phyloP scores from a whole-genome alignment of 257 asterid species.

The Misopates orontium region DNA sequence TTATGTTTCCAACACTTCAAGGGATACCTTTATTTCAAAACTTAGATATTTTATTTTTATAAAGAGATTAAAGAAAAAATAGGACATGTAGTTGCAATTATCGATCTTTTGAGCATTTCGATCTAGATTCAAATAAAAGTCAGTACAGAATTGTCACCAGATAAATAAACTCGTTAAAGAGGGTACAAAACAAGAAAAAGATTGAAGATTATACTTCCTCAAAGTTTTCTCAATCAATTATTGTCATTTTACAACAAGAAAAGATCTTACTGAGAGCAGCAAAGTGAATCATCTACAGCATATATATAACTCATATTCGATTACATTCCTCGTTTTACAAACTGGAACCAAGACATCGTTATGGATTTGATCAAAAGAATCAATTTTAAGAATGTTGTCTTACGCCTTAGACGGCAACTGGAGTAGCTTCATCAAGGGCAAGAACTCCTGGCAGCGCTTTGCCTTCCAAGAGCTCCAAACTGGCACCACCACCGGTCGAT shows the following conservation, averaged over 20 bases:
- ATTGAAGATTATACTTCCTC: conserved; percentile 11
- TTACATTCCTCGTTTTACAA: conserved; percentile 40
- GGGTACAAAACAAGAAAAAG: neutral
- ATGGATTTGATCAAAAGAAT: conserved; percentile 26
- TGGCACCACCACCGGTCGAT: conserved; percentile 95
- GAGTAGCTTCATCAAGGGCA: conserved; percentile 78
- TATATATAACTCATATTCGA: conserved; percentile 32
- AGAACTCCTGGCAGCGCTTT: conserved; percentile 82
- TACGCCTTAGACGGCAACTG: conserved; percentile 59
- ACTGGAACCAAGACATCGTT: conserved; percentile 28
- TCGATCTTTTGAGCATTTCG: too few relatives aligned
- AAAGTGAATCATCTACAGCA: conserved; percentile 39
- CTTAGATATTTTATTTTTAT: too few relatives aligned
- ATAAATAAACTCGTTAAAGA: too few relatives aligned
- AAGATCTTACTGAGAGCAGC: conserved; percentile 14
- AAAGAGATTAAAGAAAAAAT: too few relatives aligned
- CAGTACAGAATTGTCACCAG: too few relatives aligned
- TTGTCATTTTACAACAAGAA: conserved; percentile 23
- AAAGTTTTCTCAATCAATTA: conserved; percentile 10
- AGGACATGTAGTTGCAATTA: too few relatives aligned
- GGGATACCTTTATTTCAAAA: too few relatives aligned
- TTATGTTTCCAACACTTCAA: too few relatives aligned
- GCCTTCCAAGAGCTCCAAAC: conserved; percentile 91
- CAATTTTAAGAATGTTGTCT: conserved; percentile 23
- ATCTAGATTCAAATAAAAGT: too few relatives aligned